Evolutionary conservation across 768 basidiomycete genomes (phyloP), one percentile per base, ranked within the genome.

Genomic region (Russula emetica): DNA sequence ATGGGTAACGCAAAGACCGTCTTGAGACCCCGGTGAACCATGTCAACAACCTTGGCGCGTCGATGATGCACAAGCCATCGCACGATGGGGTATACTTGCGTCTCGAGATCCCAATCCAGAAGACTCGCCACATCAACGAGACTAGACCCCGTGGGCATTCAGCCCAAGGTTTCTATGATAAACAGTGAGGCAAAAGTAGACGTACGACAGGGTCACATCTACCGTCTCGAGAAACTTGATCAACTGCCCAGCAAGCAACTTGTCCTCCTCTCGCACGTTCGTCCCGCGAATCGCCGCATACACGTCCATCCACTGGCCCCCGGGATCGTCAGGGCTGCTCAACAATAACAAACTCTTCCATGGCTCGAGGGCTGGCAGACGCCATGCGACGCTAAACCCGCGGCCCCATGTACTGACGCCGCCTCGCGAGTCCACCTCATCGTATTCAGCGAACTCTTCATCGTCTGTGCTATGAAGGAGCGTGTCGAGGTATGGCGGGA

Each of bases 271-370:
- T 58, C 77, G 82, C 20, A 86, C 77, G 60, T 85, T 83, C 1
- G 83, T 82, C 2, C 82, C 83, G 66, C 81, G 75, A 55, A 87
- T 74, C 62, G 84, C 85, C 70, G 81, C 76, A 66, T 84, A 83
- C 1, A 85, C 85, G 56, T 83, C 74, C 16, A 78, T 82, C 50
- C 63, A 40, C 77, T 82, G 71, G 30, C 80, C 82, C 13, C 58
- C 60, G 18, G 79, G 78, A 18, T 80, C 76, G 20, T 75, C 73
- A n/a, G 77, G 38, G 69, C 82, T 76, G 58, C 92, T 88, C 18
- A 96, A 71, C 18, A 94, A 80, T 7, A 98, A 75, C 18, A 98
- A 72, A 24, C 92, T 89, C 71, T 97, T 97, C 96, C 96, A 98
- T 6, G 96, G 95, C 18, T 85, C 80, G 26, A 98, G 79, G 20